Conservation (phyloP, 805 yeast genomes). For the Cyberlindnera mrakii region DNA sequence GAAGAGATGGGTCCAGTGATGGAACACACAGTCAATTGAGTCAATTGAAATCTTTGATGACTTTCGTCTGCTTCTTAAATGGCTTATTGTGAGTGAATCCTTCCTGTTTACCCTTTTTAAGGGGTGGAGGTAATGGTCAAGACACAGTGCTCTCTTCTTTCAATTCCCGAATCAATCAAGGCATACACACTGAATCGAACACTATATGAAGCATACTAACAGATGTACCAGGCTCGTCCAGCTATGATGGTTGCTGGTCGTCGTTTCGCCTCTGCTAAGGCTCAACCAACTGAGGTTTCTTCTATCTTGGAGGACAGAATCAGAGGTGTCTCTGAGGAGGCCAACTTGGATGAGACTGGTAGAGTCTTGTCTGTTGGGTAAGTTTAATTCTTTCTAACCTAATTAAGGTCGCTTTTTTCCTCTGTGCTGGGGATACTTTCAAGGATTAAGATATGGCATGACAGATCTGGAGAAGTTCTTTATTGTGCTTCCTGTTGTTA, state of each 20-base stretch:
- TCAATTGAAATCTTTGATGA: no score
- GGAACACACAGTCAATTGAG: no score
- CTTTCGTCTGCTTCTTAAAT: no score
- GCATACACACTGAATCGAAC: neutral
- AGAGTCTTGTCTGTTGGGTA: conserved; percentile 97
- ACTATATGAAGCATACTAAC: conserved; percentile 17
- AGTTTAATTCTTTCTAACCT: conserved; percentile 28
- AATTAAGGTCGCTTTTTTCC: neutral
- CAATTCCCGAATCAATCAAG: no score
- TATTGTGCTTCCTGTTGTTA: no score
- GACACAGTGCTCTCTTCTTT: neutral
- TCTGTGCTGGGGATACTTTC: no score
- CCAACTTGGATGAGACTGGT: conserved; percentile 98
- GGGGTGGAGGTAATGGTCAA: conserved; percentile 1
- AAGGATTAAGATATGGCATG: no score
- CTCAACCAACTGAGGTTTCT: conserved; percentile 99
- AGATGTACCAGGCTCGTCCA: conserved; percentile 58
- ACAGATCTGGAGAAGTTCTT: no score
- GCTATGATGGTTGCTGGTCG: conserved; percentile 57
- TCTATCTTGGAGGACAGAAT: conserved; percentile 98
- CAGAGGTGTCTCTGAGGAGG: conserved; percentile 97
- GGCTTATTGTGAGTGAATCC: neutral
- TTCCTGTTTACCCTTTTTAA: neutral
- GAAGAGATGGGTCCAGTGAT: no score
- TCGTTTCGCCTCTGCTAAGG: conserved; percentile 87